Base-by-base conservation (phyloP, 1,284 basidiomycete species). In the Schizophyllum commune region DNA sequence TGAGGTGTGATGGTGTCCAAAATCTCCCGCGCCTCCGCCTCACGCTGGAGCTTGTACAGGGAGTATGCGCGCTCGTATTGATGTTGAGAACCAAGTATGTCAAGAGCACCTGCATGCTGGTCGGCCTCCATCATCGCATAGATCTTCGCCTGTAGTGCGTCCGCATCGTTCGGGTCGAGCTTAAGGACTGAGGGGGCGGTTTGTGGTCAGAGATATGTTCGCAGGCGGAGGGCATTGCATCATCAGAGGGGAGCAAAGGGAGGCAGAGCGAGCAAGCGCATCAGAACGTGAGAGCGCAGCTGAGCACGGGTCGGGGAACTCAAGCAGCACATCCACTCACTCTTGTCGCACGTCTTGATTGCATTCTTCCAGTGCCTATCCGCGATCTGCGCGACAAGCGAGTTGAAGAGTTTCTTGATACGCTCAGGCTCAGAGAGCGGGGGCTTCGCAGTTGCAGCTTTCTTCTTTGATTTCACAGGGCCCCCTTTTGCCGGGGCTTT, bases 341-440 rank as follows among this genome's bases (percentile, higher is more conserved):
- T 90, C 77, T 92, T 92, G 75, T 92, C 89, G 78, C 91, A 94
- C 64, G 92, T 94, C 81, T 88, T 92, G 70, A 92, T 81, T 32
- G 91, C 91, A 71, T 90, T 92, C 61, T 77, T 75, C 70, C 90
- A 88, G 74, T 92, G 86, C 2, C 88, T 89, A 34, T 89, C 90
- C 66, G 94, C 90, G 67, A 94, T 85, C 70, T 94, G 92, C 21
- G 91, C 88, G 69, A 85, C 86, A 20, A 95, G 75, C 57, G 90
- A 89, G 59, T 82, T 84, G 73, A 92, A 94, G 58, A 92, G 77
- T 54, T 84, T 83, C 67, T 85, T 88, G 59, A 90, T 72, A 59
- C 83, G 78, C 66, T 92, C 90, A 22, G 80, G 73, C 5, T 78
- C 67, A 0, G 85, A 74, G 17, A 83, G 70, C 1, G 84, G 78